Conservation (phyloP, 2,329 filamentous ascomycete species). For the Claviceps pusilla region DNA sequence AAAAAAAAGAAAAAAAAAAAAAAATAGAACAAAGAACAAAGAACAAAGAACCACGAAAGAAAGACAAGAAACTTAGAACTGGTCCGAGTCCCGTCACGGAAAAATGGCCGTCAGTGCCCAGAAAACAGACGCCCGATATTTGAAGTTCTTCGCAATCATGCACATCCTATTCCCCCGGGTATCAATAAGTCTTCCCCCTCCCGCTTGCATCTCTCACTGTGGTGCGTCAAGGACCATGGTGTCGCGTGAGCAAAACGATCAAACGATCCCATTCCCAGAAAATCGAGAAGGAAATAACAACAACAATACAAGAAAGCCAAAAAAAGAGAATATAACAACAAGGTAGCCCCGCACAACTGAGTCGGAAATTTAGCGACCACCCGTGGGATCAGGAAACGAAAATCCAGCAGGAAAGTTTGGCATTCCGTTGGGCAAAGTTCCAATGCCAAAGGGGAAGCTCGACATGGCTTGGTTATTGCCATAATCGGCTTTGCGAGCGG, state of each 20-base stretch:
- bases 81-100: neutral
- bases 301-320: neutral
- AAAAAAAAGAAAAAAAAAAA: too few relatives aligned
- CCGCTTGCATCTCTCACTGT: neutral
- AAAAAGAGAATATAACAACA: neutral
- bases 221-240: neutral
- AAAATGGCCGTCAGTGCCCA: neutral
- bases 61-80: neutral
- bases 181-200: neutral
- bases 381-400: constrained; percentile 21
- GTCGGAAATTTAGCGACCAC: constrained; percentile 3
- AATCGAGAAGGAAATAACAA: neutral
- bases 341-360: neutral
- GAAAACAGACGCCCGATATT: neutral
- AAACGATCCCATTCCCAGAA: neutral
- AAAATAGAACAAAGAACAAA: too few relatives aligned
- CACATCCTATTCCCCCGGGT: constrained; percentile 1
- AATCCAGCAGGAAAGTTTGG: constrained; percentile 27
- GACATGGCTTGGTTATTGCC: constrained; percentile 10
- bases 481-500: constrained; percentile 8
- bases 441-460: constrained; percentile 25
- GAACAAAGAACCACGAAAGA: neutral
- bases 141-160: neutral
- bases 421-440: constrained; percentile 27
- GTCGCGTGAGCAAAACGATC: too few relatives aligned